Base-by-base conservation (phyloP, 306 rosid species). In the Corylus avellana region DNA sequence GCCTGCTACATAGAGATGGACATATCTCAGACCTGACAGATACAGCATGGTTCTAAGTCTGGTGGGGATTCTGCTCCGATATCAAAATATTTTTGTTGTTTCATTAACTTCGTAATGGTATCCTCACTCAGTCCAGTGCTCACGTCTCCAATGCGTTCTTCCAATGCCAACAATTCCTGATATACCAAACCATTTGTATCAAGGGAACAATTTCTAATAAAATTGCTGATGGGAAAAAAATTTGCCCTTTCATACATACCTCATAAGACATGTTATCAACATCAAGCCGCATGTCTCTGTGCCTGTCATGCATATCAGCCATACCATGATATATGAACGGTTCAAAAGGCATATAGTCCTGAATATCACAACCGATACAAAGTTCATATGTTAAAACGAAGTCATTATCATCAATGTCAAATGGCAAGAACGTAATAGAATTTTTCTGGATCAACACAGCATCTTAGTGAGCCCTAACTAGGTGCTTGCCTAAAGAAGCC, bases 241-340 rank as follows among this genome's bases (percentile, higher is more conserved):
- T 73, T 76, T 76, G 79, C 74, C 62, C 29, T 71, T 18, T 70
- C 72, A 83, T 89, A 91, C 72, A 83, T 89, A 91, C 98, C 98
- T 93, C 98, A 2, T 93, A 91, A 58, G 97, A 91, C 97, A 93
- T 91, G 89, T 93, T 93, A 80, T 93, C 98, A 54, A 93, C 98
- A 81, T 93, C 98, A 50, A 93, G 97, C 85, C 97, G 97, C 98
- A 93, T 90, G 81, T 90, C 97, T 82, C 98, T 86, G 87, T 93
- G 98, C 85, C 98, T 83, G 84, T 93, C 98, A 63, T 93, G 94
- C 86, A 88, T 82, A 82, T 93, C 98, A 48, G 94, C 93, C 89
- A 91, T 82, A 50, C 92, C 94, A 78, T 90, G 94, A 79, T 84
- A 84, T 75, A 90, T 77, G 81, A 86, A 93, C 32, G 97, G 97